phyloP scores from a whole-genome alignment of 352 stramenopile species.

The Aphanomyces stellatus region DNA sequence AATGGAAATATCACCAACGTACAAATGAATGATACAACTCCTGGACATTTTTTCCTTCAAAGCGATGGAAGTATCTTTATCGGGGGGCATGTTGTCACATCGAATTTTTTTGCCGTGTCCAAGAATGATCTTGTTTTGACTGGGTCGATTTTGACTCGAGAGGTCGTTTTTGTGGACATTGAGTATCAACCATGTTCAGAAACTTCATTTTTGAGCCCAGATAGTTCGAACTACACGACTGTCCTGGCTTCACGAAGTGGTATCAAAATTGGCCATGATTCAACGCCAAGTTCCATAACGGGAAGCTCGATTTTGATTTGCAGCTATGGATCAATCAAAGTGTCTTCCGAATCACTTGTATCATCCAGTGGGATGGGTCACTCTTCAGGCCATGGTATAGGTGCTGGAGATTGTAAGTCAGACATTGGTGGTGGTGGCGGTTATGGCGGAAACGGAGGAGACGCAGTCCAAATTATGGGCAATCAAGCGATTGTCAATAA shows the following conservation, averaged over 20 bases:
- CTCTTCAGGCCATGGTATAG: conserved; percentile 52
- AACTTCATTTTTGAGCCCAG: neutral
- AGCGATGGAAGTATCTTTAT: conserved; percentile 48
- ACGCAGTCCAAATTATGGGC: conserved; percentile 35
- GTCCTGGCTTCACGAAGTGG: conserved; percentile 38
- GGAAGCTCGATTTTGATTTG: conserved; percentile 57
- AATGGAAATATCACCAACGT: conserved; percentile 14
- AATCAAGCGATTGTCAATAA: conserved; percentile 46
- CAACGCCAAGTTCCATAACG: conserved; percentile 24
- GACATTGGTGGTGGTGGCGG: conserved; percentile 58
- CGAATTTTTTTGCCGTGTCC: conserved; percentile 40
- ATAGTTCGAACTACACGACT: conserved; percentile 51
- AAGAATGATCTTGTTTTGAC: conserved; percentile 39
- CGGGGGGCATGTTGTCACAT: conserved; percentile 37
- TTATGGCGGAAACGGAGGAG: conserved; percentile 58
- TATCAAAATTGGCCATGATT: conserved; percentile 41
- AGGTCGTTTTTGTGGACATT: conserved; percentile 38
- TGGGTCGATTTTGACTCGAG: conserved; percentile 25
- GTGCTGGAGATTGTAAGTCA: conserved; percentile 41
- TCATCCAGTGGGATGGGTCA: conserved; percentile 53
- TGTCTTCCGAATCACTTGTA: conserved; percentile 35
- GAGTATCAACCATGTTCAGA: conserved; percentile 32
- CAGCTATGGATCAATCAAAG: conserved; percentile 35
- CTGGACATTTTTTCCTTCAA: conserved; percentile 4
- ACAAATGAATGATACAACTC: neutral